phyloP scores from a whole-genome alignment of 345 rosid genomes.

The Lepidium aucheri region DNA sequence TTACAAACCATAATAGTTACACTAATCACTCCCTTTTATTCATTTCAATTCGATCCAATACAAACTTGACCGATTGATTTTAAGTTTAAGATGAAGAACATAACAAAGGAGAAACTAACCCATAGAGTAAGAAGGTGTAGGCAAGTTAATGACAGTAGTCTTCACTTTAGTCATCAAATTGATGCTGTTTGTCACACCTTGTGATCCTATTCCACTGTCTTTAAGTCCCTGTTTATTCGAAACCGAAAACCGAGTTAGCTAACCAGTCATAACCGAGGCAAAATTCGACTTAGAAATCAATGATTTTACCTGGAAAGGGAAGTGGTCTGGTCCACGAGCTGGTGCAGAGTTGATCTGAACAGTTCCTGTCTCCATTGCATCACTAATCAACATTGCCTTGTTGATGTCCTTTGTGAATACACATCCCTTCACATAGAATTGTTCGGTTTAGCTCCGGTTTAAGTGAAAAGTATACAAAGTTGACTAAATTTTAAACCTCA shows the following conservation, averaged over 20 bases:
- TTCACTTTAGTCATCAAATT: conserved; percentile 92
- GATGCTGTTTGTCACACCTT: conserved; percentile 95
- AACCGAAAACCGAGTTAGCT: not conserved
- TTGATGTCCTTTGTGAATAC: conserved; percentile 88
- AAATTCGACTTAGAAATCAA: not conserved
- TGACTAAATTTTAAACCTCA: not conserved
- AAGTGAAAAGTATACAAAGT: not conserved
- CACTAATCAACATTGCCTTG: conserved; percentile 83
- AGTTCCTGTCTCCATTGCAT: conserved; percentile 99
- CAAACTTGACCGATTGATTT: conserved; percentile 12
- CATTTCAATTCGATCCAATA: not conserved
- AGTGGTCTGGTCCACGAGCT: conserved; percentile 98
- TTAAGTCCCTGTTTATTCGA: conserved; percentile 60
- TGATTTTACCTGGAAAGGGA: conserved; percentile 85
- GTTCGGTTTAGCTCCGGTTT: not conserved
- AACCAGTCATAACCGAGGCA: not conserved
- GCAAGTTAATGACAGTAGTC: conserved; percentile 88
- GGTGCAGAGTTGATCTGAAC: conserved; percentile 99
- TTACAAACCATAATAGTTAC: conserved; percentile 21
- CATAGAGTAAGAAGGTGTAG: conserved; percentile 87
- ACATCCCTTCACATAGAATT: conserved; percentile 47
- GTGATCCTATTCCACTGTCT: conserved; percentile 98
- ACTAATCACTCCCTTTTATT: conserved; percentile 25
- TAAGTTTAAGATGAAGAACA: not conserved
- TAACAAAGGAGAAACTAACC: conserved; percentile 38